These are phyloP conservation scores for Anthoceros angustus DNA, from an alignment of 225 moss, liverwort and hornwort species.

Conservation along the genomic window DNA sequence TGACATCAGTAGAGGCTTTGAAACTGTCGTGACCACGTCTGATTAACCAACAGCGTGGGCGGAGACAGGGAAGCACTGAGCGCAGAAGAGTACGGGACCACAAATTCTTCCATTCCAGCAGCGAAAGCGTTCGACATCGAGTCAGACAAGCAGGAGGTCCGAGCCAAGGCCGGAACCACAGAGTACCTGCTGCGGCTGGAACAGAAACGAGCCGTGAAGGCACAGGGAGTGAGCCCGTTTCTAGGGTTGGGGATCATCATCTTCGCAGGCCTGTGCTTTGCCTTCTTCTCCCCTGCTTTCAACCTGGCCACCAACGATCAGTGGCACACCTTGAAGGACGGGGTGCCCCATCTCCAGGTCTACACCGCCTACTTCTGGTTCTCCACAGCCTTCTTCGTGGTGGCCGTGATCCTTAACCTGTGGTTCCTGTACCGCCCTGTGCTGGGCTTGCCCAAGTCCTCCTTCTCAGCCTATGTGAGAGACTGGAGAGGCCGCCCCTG, in stretches of 20 bases:
- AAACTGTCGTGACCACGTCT: too few relatives aligned
- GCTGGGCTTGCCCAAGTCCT: slow-evolving; percentile 45
- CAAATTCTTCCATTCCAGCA: slow-evolving; percentile 1
- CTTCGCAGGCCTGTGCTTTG: slow-evolving; percentile 69
- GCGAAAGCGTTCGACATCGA: too few relatives aligned
- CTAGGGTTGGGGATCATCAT: slow-evolving; percentile 67
- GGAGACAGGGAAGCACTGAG: too few relatives aligned
- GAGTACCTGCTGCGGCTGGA: slow-evolving; percentile 48
- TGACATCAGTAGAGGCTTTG: too few relatives aligned
- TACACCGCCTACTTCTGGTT: slow-evolving; percentile 96
- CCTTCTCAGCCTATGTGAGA: slow-evolving; percentile 26
- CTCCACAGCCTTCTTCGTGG: slow-evolving; percentile 49
- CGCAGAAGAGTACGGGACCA: background rate
- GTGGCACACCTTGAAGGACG: slow-evolving; percentile 56
- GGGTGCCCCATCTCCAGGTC: slow-evolving; percentile 79
- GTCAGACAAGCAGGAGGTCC: too few relatives aligned
- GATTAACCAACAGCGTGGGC: too few relatives aligned
- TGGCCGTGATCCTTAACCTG: slow-evolving; percentile 44
- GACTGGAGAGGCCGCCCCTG: slow-evolving; percentile 57
- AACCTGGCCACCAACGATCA: slow-evolving; percentile 89
- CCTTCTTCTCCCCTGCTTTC: slow-evolving; percentile 86
- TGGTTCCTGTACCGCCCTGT: slow-evolving; percentile 58
- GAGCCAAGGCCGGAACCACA: slow-evolving; percentile 42
- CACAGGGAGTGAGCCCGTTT: slow-evolving; percentile 33
- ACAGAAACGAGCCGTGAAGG: slow-evolving; percentile 64